Conservation (phyloP, 345 rosid genomes). For the Hypericum perforatum region DNA sequence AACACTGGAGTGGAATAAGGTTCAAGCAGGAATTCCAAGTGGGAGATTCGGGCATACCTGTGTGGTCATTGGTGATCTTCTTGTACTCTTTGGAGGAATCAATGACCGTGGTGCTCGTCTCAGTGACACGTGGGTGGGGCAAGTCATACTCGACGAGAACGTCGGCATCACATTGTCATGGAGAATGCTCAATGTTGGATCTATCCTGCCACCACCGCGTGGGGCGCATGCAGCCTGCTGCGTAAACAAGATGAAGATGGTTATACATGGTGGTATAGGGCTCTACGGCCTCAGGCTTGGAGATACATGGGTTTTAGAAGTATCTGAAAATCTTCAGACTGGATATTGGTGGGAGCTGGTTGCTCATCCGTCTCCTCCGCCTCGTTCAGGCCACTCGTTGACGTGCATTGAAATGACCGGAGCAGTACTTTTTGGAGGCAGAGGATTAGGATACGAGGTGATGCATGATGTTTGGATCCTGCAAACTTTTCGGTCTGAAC, state of each 20-base stretch:
- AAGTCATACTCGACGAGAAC: conserved; percentile 35
- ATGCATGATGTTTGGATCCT: conserved; percentile 78
- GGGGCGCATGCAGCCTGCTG: conserved; percentile 94
- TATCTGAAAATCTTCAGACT: conserved; percentile 40
- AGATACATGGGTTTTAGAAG: conserved; percentile 78
- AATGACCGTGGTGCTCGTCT: conserved; percentile 74
- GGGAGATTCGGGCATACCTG: conserved; percentile 96
- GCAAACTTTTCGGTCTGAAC: conserved; percentile 32
- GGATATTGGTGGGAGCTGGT: conserved; percentile 62
- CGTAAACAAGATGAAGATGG: conserved; percentile 55
- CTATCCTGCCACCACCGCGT: conserved; percentile 59
- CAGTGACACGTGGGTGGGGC: conserved; percentile 82
- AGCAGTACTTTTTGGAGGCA: conserved; percentile 74
- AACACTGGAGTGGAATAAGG: conserved; percentile 53
- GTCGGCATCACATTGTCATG: conserved; percentile 41
- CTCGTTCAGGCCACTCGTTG: conserved; percentile 87
- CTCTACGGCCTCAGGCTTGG: conserved; percentile 52
- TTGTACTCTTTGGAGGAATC: conserved; percentile 86
- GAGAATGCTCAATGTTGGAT: conserved; percentile 51
- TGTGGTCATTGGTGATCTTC: conserved; percentile 37
- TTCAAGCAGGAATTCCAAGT: conserved; percentile 59
- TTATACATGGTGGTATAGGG: conserved; percentile 85
- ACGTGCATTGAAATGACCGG: conserved; percentile 49
- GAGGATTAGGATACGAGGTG: conserved; percentile 79
- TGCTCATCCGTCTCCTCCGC: conserved; percentile 57